phyloP scores from a whole-genome alignment of 2,329 filamentous ascomycete genomes.

The Calonectria multiphialidica region DNA sequence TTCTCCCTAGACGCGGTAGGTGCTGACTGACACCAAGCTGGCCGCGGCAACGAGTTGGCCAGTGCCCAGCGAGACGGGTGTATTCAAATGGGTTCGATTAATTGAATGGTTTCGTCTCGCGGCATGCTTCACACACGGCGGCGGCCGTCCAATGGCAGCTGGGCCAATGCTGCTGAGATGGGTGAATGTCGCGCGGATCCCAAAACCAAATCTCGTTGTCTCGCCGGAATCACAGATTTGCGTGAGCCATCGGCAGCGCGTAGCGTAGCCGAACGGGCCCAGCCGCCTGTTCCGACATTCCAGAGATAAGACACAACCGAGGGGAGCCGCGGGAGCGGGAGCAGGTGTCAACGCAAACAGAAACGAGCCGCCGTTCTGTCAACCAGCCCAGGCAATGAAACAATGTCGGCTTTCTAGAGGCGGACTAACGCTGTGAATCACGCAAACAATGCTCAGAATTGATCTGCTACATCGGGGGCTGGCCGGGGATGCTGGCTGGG shows the following conservation, averaged over 20 bases:
- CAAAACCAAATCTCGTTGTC: background rate
- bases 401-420: background rate
- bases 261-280: constrained; percentile 8
- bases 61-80: background rate
- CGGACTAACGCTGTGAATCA: background rate
- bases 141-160: background rate
- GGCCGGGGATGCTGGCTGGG: background rate
- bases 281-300: constrained; percentile 17
- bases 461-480: background rate
- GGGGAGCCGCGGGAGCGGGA: background rate
- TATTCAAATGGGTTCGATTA: background rate
- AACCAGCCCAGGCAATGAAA: background rate
- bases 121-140: background rate
- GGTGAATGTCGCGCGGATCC: background rate
- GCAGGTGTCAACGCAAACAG: background rate
- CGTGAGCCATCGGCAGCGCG: background rate
- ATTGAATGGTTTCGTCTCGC: background rate
- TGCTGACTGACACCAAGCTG: background rate
- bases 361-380: background rate
- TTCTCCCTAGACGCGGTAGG: constrained; percentile 1
- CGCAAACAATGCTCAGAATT: background rate
- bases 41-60: background rate
- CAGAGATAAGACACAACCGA: constrained; percentile 1
- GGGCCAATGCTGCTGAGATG: background rate
- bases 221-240: background rate